These are phyloP conservation scores for Peltaster fructicola DNA, from an alignment of 2,329 filamentous ascomycete species.

Conservation along the genomic window DNA sequence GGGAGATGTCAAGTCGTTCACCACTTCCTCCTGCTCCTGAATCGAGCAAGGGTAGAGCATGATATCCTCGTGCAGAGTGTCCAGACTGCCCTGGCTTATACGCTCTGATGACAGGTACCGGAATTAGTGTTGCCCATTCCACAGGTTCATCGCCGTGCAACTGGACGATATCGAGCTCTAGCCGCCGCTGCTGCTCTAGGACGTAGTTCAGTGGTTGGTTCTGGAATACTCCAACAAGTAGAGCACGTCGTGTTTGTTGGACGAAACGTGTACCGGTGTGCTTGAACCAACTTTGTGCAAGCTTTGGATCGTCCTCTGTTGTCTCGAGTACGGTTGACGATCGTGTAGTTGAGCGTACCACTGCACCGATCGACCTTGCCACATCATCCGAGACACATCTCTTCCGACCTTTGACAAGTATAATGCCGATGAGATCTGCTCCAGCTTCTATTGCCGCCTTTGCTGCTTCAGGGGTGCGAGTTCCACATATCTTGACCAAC, in stretches of 20 bases:
- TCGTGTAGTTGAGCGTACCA: conserved; percentile 43
- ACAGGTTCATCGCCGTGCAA: conserved; percentile 82
- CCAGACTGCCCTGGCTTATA: conserved; percentile 65
- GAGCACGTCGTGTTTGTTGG: conserved; percentile 40
- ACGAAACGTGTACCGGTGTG: conserved; percentile 30
- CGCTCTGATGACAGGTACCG: conserved; percentile 75
- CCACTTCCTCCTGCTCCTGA: conserved; percentile 72
- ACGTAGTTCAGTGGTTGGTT: conserved; percentile 76
- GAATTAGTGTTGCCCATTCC: conserved; percentile 79
- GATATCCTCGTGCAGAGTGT: conserved; percentile 58
- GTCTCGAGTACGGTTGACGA: conserved; percentile 8
- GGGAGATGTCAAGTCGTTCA: conserved; percentile 52
- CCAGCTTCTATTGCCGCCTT: conserved; percentile 65
- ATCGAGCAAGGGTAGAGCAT: conserved; percentile 70
- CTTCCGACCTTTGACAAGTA: conserved; percentile 65
- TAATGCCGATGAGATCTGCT: conserved; percentile 85
- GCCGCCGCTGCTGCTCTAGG: conserved; percentile 55
- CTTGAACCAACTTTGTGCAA: conserved; percentile 54
- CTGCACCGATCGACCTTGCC: conserved; percentile 62
- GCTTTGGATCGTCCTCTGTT: conserved; percentile 3
- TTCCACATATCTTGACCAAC: conserved; percentile 91
- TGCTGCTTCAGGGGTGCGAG: conserved; percentile 65
- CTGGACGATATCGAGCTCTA: conserved; percentile 76
- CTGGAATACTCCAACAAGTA: conserved; percentile 85
- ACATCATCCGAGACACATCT: conserved; percentile 64